phyloP scores from a whole-genome alignment of 2,329 filamentous ascomycete species.

The Aspergillus calidoustus region DNA sequence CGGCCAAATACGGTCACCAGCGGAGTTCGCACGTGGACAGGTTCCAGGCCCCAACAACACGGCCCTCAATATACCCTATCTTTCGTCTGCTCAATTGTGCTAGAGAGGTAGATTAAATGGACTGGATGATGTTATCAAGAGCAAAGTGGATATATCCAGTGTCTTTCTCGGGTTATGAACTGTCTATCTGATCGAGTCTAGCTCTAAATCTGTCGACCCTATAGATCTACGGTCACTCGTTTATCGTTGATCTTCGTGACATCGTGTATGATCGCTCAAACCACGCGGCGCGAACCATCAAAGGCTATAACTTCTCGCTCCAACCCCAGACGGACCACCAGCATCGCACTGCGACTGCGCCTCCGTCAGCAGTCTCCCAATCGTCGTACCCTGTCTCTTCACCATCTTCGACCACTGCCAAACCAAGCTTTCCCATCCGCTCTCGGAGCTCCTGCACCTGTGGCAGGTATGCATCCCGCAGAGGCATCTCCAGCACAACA shows the following conservation, averaged over 20 bases:
- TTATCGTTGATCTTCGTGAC: constrained; percentile 37
- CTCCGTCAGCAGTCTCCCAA: constrained; percentile 50
- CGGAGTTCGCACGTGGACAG: too few relatives aligned
- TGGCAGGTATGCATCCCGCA: constrained; percentile 68
- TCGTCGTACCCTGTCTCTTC: constrained; percentile 54
- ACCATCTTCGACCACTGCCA: constrained; percentile 57
- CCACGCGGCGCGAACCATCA: neutral
- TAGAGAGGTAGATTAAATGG: too few relatives aligned
- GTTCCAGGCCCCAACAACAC: too few relatives aligned
- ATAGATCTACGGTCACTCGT: constrained; percentile 8
- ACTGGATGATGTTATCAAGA: neutral
- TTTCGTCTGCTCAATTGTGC: too few relatives aligned
- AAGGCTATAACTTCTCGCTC: constrained; percentile 40
- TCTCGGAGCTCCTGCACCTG: constrained; percentile 68
- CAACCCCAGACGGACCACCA: constrained; percentile 55
- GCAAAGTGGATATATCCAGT: neutral
- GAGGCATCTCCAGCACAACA: constrained; percentile 79
- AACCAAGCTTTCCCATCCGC: constrained; percentile 61
- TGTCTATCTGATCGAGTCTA: constrained; percentile 12
- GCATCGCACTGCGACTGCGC: constrained; percentile 48
- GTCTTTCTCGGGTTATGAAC: neutral
- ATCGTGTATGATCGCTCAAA: constrained; percentile 24
- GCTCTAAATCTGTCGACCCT: constrained; percentile 3
- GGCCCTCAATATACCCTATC: too few relatives aligned
- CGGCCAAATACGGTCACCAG: too few relatives aligned